Evolutionary conservation across 495 filamentous ascomycete species (phyloP).

Genomic region (Aspergillus steynii): DNA sequence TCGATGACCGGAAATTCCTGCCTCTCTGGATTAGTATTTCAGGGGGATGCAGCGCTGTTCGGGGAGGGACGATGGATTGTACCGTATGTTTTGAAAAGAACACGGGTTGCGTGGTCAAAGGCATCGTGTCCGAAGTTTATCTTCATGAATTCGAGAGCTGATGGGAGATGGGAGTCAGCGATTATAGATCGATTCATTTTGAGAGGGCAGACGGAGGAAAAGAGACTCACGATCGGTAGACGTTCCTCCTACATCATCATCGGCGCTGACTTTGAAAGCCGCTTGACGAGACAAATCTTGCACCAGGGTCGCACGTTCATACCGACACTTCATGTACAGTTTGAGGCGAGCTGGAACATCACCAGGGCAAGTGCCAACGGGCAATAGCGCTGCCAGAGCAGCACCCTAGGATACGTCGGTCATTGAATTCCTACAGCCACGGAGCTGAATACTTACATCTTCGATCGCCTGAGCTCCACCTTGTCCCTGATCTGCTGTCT

Average conservation of each 20-base stretch:
- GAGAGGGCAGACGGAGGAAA: not conserved
- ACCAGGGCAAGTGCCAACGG: not conserved
- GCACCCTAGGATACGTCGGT: not conserved
- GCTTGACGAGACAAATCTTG: conserved; percentile 1
- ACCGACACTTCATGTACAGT: conserved; percentile 7
- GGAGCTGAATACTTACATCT: not conserved
- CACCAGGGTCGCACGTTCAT: conserved; percentile 1
- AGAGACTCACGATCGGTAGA: conserved; percentile 7
- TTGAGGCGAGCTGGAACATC: not conserved
- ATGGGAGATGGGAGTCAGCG: not conserved
- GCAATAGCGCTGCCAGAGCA: conserved; percentile 2
- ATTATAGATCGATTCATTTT: no score
- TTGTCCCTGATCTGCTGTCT: conserved; percentile 4
- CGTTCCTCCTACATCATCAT: not conserved
- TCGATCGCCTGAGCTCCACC: conserved; percentile 9
- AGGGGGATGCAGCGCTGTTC: not conserved
- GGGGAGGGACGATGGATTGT: not conserved
- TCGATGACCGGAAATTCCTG: not conserved
- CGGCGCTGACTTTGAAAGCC: conserved; percentile 3
- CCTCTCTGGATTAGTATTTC: not conserved
- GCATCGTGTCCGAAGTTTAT: conserved; percentile 10
- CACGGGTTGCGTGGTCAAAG: not conserved
- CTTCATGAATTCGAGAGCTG: conserved; percentile 4
- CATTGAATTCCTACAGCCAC: not conserved
- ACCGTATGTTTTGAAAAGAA: not conserved